Evolutionary conservation across 2,329 filamentous ascomycete species (phyloP), one percentile per base, ranked within the genome.

Genomic region (Colletotrichum lentis): DNA sequence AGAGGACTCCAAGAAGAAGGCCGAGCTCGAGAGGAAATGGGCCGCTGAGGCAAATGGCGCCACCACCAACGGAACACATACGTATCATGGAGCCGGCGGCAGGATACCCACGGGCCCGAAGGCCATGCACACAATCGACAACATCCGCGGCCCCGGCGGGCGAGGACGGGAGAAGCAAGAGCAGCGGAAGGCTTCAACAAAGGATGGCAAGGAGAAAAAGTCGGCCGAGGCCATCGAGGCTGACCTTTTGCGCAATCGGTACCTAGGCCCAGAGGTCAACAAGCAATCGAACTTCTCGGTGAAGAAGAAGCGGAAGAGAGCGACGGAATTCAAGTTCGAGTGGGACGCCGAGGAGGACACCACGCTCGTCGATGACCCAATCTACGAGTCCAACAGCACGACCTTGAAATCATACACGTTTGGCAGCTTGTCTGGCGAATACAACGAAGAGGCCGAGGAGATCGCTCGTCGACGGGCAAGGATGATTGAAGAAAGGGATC

Each of bases 301-400:
- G 1, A 93, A 96, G 82, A 99, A 98, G 86, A 98, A 98, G 83
- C 88, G 95, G 64, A 91, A 92, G 81, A 87, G 95, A 70, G 97
- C 94, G 1, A 96, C 93, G 1, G 95, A 97, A 76, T 93, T 94
- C 80, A 98, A 99, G 78, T 99, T 99, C 74, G 96, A 97, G 74
- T 99, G 96, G 96, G 96, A 97, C 73, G 87, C 89, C 1, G 92
- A 96, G 69, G 96, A 99, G 76, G 96, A 99, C 78, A 99, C 96
- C 0, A 95, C 90, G 71, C 86, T 80, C 57, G 90, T 80, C 56
- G 90, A 94, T 76, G 94, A 97, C 73, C 91, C 92, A 0, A 84
- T 96, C 46, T 96, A 97, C 77, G 71, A 75, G 22, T 61, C 66
- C n/a, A 52, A 62, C 18, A 52, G 57, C 11, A 59, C 64, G 52